phyloP scores from a whole-genome alignment of 2,329 filamentous ascomycete species.

The Penicillium sp. region DNA sequence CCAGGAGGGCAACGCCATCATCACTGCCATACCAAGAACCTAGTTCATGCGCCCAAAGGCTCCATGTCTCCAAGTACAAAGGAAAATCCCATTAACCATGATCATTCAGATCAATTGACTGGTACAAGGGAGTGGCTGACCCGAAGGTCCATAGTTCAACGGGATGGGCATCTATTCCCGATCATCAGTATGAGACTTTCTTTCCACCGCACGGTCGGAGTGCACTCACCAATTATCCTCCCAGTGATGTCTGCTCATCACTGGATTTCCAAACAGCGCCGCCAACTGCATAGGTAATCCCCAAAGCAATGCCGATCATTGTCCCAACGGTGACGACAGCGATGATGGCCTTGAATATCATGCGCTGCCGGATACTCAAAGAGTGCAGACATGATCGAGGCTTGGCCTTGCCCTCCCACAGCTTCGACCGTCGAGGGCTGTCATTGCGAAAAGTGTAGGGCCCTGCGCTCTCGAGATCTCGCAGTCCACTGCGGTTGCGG shows the following conservation, averaged over 20 bases:
- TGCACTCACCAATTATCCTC: constrained; percentile 8
- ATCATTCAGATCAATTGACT: not conserved
- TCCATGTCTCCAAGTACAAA: not conserved
- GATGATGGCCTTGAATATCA: constrained; percentile 42
- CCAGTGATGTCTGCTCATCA: constrained; percentile 30
- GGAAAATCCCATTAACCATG: not conserved
- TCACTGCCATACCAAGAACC: not conserved
- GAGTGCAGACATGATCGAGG: constrained; percentile 35
- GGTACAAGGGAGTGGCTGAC: not conserved
- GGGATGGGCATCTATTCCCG: not conserved
- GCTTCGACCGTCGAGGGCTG: constrained; percentile 30
- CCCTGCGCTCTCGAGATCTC: constrained; percentile 36
- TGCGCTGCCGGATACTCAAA: constrained; percentile 37
- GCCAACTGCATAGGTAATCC: constrained; percentile 46
- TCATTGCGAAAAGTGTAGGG: constrained; percentile 20
- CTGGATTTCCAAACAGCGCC: constrained; percentile 46
- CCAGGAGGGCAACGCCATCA: not conserved
- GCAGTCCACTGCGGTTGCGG: constrained; percentile 16
- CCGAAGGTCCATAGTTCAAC: not conserved
- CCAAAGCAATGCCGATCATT: constrained; percentile 48
- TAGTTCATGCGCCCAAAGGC: not conserved
- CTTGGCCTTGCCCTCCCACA: constrained; percentile 37
- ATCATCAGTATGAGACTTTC: not conserved
- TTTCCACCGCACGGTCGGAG: not conserved
- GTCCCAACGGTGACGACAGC: constrained; percentile 44